Evolutionary conservation across 352 stramenopile species (phyloP).

Genomic region (Globisporangium paroecandrum): DNA sequence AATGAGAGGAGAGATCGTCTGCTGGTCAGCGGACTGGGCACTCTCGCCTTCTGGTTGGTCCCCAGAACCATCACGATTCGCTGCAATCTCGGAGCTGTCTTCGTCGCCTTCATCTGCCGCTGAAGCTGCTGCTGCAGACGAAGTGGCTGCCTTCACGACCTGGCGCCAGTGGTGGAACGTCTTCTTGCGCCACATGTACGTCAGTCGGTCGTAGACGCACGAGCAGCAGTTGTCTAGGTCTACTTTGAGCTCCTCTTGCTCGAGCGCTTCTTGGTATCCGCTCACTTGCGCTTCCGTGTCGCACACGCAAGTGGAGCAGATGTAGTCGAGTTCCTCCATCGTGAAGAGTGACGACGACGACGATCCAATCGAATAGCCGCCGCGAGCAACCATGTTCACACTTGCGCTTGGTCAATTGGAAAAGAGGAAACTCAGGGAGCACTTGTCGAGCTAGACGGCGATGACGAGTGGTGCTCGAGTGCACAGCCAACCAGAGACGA

Average conservation of each 20-base stretch:
- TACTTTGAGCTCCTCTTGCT: conserved; percentile 22
- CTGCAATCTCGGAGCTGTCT: background rate
- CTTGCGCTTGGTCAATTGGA: background rate
- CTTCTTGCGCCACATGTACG: conserved; percentile 77
- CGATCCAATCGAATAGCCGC: background rate
- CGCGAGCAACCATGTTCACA: conserved; percentile 2
- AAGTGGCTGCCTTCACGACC: conserved; percentile 22
- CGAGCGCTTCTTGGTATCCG: conserved; percentile 28
- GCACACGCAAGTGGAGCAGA: conserved; percentile 55
- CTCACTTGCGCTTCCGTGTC: conserved; percentile 36
- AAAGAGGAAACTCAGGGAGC: background rate
- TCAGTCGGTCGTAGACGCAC: conserved; percentile 65
- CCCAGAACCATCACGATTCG: background rate
- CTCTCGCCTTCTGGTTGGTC: background rate
- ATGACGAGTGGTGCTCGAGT: background rate
- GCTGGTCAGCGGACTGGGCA: background rate
- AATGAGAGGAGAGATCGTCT: conserved; percentile 7
- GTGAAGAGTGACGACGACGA: conserved; percentile 30
- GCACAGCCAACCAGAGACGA: background rate
- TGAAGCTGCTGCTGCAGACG: conserved; percentile 12
- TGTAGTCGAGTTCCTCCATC: conserved; percentile 66
- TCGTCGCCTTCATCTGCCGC: background rate
- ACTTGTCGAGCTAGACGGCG: background rate
- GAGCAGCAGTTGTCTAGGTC: conserved; percentile 53
- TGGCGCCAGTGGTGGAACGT: conserved; percentile 73